A percentile compares a stretch with the other conserved stretches of the same genome.
phyloP scores from a whole-genome alignment of 2,329 filamentous ascomycete species.

The Aureobasidium sp. region DNA sequence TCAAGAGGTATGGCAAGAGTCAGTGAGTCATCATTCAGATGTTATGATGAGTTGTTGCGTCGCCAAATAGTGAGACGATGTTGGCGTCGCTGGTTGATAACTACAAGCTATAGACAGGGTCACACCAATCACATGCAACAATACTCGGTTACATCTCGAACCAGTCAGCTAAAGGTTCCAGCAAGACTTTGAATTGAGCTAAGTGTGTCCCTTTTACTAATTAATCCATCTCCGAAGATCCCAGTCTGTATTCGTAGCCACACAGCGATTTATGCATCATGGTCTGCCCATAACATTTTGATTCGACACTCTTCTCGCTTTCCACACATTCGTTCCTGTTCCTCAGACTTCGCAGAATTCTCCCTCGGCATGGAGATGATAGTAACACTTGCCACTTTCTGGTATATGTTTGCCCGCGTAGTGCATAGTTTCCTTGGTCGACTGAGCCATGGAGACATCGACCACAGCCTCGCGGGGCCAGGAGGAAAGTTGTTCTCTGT shows the following conservation, averaged over 20 bases:
- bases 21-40: neutral
- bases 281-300: no score
- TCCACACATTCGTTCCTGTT: no score
- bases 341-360: neutral
- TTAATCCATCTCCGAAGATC: no score
- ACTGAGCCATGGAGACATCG: neutral
- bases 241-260: no score
- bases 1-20: neutral
- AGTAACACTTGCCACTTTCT: neutral
- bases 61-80: neutral
- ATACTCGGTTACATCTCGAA: no score
- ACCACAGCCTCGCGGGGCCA: neutral
- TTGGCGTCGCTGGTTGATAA: neutral
- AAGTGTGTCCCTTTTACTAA: no score
- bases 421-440: no score
- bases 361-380: neutral
- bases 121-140: no score
- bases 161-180: no score
- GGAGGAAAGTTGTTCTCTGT: neutral
- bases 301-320: no score
- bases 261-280: no score
- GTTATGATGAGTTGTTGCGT: neutral
- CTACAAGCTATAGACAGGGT: neutral
- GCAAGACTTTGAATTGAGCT: no score
- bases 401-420: neutral